Conservation (phyloP, 345 rosid genomes). For the Populus alba region DNA sequence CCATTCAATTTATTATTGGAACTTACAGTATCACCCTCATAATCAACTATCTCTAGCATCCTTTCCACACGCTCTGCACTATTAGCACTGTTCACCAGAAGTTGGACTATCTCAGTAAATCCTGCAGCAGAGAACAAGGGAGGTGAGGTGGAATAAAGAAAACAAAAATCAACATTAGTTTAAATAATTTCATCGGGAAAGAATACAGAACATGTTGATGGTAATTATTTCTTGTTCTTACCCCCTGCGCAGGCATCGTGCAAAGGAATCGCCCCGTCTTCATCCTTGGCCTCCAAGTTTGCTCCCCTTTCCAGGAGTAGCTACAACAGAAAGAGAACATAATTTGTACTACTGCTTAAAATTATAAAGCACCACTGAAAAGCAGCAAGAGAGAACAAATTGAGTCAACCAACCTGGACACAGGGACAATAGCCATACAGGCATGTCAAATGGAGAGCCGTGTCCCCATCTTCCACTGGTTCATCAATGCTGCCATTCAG, state of each 20-base stretch:
- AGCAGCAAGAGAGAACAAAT: not conserved
- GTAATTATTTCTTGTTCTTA: slow-evolving; percentile 17
- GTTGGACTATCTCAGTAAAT: slow-evolving; percentile 57
- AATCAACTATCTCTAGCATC: slow-evolving; percentile 69
- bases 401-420: slow-evolving; percentile 55
- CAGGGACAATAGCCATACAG: slow-evolving; percentile 82
- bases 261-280: slow-evolving; percentile 88
- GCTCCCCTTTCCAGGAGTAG: slow-evolving; percentile 89
- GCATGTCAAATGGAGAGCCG: slow-evolving; percentile 88
- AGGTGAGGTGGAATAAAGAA: not conserved
- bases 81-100: slow-evolving; percentile 56
- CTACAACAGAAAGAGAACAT: slow-evolving; percentile 24
- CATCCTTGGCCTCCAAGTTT: slow-evolving; percentile 74
- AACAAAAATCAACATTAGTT: not conserved
- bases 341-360: not conserved
- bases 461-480: slow-evolving; percentile 81
- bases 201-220: not conserved
- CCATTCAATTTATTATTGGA: not conserved
- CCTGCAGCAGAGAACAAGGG: slow-evolving; percentile 39
- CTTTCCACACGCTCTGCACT: slow-evolving; percentile 47
- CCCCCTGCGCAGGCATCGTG: slow-evolving; percentile 96
- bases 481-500: slow-evolving; percentile 74
- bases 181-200: not conserved
- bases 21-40: slow-evolving; percentile 88
- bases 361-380: not conserved